Base-by-base conservation (phyloP, 345 rosid genomes). In the Eucalyptus shirleyi region DNA sequence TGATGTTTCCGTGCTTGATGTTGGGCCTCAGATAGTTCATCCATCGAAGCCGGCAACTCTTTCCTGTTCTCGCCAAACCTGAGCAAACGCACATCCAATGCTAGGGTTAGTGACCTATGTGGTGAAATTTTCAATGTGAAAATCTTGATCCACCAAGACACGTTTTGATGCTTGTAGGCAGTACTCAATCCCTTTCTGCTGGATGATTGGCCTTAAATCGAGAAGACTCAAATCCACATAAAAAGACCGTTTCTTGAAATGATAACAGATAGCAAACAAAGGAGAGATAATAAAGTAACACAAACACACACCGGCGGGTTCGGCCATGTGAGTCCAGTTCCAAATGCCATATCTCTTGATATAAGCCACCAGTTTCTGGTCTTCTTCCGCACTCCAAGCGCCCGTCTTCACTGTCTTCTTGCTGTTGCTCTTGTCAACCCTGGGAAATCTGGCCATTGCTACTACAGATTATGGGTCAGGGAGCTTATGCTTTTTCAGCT, bases 11-110 rank as follows among this genome's bases (percentile, higher is more conserved):
- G 4, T 56, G 88, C 60, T 85, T 86, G 19, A 90, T 53, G 65
- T 90, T 90, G 51, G 91, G 91, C 81, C 88, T 72, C 37, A 90
- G 55, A 49, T 88, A 90, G 47, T 90, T 90, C 91, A 90, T 72
- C 91, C 90, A 90, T 51, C 91, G 91, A 90, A 90, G 91, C 55
- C 91, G 87, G 86, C 91, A 90, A 80, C 90, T 90, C 86, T 90
- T 90, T 19, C 90, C 91, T 5, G 89, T 86, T 88, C 91, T 88
- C 13, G 88, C 49, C 87, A 90, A 60, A 86, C 91, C 91, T 86
- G 45, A 34, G 8, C 82, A 37, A 19, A 37, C 45, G 23, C 28
- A 37, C 45, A 72, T 72, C 26, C 45, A 11, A 18, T 11, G 23
- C 26, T 37, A 19, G 26, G 82, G 26, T 72, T 72, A 37, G 45